Base-by-base conservation (phyloP, 352 stramenopile genomes). In the Globisporangium mamillatum region DNA sequence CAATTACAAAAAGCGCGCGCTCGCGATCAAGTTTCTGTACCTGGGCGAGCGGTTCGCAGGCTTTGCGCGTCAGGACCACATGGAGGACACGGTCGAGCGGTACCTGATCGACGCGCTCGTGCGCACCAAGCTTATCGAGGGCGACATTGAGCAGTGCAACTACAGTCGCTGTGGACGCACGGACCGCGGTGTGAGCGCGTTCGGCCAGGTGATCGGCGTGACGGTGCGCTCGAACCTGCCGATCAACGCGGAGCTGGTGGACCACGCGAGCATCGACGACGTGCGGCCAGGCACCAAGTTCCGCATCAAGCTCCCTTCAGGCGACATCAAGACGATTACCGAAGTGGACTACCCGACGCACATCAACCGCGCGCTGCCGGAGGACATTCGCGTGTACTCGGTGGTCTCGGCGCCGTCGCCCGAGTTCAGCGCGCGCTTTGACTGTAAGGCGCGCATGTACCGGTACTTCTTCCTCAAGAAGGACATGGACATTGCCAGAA, bases 121-220 rank as follows among this genome's bases (percentile, higher is more conserved):
- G 52, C 97, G 93, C 74, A 93, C 93, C 9, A 89, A 93, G 60
- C 78, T 99, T 6, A 94, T 99, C 50, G 77, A 84, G 41, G 65
- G 54, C 38, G 91, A 86, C 78, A 81, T 94, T 57, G 74, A 94
- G 34, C 75, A 78, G 60, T 89, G 77, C 66, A 75, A 80, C 12
- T 99, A 99, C 82, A 98, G 92, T 12, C 87, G 97, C 32, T 99
- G 97, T 71, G 98, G 98, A 4, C 87, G 98, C 29, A 99, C 98
- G 2, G 98, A 99, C 75, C 89, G 90, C 55, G 97, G 97, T 22
- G 98, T 99, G 5, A 97, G 87, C 63, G 88, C 88, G 1, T 92
- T 96, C 60, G 86, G 86, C 3, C 88, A 96, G 76, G 87, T 94
- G 60, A 75, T 96, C 18, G 80, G 72, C 1, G 68, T 94, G 1